These are phyloP conservation scores for Escovopsis weberi DNA, from an alignment of 2,329 filamentous ascomycete species.

Conservation along the genomic window DNA sequence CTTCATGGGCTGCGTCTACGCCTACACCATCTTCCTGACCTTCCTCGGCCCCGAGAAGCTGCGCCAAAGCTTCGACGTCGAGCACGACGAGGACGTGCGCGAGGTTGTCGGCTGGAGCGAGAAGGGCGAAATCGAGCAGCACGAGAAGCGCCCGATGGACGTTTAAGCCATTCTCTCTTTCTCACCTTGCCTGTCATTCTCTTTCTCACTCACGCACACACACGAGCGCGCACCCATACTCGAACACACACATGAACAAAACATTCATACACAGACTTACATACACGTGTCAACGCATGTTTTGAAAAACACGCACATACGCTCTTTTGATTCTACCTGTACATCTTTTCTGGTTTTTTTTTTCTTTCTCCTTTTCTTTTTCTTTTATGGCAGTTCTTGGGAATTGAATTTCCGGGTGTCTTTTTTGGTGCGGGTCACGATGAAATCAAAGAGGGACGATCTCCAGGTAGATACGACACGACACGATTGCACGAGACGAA, in stretches of 20 bases:
- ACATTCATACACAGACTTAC: neutral
- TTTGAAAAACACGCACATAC: neutral
- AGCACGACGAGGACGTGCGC: slow-evolving; percentile 29
- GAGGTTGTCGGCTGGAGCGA: slow-evolving; percentile 29
- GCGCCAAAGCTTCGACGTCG: slow-evolving; percentile 34
- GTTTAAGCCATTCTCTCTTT: slow-evolving; percentile 1
- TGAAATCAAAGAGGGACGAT: no score
- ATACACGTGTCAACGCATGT: neutral
- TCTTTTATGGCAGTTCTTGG: no score
- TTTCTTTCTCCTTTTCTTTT: no score
- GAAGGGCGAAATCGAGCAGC: slow-evolving; percentile 1
- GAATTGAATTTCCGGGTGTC: no score
- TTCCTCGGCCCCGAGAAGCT: slow-evolving; percentile 46
- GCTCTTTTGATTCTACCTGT: no score
- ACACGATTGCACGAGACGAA: no score
- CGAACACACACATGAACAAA: neutral
- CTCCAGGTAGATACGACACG: no score
- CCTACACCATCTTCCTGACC: slow-evolving; percentile 45
- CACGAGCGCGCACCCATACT: no score
- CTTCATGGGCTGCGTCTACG: slow-evolving; percentile 77
- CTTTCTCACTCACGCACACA: neutral
- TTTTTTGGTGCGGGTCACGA: no score
- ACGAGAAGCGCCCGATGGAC: slow-evolving; percentile 3
- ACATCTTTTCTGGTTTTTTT: no score
- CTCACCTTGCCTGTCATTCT: neutral